These are phyloP conservation scores for Tuber aestivum DNA, from an alignment of 495 filamentous ascomycete genomes.

Conservation along the genomic window DNA sequence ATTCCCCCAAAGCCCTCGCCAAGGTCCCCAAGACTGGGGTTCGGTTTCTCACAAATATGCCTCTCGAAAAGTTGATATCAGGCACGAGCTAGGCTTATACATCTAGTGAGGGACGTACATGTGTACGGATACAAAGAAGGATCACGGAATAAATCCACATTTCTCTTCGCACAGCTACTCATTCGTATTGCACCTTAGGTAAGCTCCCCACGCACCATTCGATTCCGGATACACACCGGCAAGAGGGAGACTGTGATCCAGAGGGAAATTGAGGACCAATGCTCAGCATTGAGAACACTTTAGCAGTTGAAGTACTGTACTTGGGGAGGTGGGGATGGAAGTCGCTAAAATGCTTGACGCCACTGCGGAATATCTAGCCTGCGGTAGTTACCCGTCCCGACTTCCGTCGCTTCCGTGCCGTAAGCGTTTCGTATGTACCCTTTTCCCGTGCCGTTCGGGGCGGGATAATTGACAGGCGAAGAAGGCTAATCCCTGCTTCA, in stretches of 20 bases:
- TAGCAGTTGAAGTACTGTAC: neutral
- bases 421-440: neutral
- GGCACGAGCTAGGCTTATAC: neutral
- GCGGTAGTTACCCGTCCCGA: neutral
- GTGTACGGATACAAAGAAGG: neutral
- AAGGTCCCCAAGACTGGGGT: neutral
- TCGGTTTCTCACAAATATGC: neutral
- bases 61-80: neutral
- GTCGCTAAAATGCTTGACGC: neutral
- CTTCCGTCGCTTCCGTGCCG: neutral
- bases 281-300: neutral
- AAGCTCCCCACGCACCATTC: neutral
- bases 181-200: neutral
- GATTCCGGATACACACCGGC: neutral
- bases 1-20: neutral
- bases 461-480: neutral
- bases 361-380: neutral
- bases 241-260: neutral
- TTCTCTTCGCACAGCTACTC: neutral
- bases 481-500: neutral
- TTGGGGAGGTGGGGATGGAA: neutral
- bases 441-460: neutral
- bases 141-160: neutral
- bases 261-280: neutral
- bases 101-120: neutral